A percentile compares a stretch with the other conserved stretches of the same genome.
Conservation (phyloP, 495 filamentous ascomycete genomes). For the Daldinia caldariorum region DNA sequence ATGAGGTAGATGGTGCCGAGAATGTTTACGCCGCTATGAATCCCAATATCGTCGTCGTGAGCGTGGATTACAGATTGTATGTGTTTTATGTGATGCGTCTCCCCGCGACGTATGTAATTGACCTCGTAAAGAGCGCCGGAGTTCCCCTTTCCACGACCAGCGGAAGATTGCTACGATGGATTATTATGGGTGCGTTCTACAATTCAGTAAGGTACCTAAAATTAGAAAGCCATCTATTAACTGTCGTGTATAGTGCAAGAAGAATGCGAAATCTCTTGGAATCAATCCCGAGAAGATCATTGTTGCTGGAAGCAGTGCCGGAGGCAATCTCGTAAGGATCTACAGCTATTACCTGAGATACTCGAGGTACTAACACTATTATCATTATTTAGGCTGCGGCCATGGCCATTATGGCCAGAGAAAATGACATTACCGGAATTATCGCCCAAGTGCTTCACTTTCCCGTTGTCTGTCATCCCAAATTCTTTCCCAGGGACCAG, state of each 20-base stretch:
- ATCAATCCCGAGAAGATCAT: background rate
- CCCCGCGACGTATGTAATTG: background rate
- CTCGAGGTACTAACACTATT: background rate
- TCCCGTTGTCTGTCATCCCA: background rate
- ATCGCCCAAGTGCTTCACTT: background rate
- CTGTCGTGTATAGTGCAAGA: background rate
- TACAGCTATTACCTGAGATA: background rate
- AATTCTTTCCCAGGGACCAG: background rate
- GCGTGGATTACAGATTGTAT: background rate
- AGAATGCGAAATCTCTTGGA: background rate
- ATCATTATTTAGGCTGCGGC: background rate
- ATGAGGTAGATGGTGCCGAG: conserved; percentile 43
- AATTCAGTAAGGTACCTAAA: background rate
- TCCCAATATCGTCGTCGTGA: conserved; percentile 30
- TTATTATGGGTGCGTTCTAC: background rate
- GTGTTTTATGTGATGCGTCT: background rate
- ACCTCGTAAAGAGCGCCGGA: background rate
- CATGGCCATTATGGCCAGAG: background rate
- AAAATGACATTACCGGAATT: background rate
- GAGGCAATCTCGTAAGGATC: background rate
- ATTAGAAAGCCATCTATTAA: background rate
- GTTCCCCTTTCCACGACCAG: background rate
- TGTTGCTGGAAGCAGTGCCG: background rate
- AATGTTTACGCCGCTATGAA: conserved; percentile 43
- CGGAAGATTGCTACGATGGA: conserved; percentile 1